These are phyloP conservation scores for Akebia trifoliata DNA, from an alignment of 164 flowering plant genomes.

Conservation along the genomic window DNA sequence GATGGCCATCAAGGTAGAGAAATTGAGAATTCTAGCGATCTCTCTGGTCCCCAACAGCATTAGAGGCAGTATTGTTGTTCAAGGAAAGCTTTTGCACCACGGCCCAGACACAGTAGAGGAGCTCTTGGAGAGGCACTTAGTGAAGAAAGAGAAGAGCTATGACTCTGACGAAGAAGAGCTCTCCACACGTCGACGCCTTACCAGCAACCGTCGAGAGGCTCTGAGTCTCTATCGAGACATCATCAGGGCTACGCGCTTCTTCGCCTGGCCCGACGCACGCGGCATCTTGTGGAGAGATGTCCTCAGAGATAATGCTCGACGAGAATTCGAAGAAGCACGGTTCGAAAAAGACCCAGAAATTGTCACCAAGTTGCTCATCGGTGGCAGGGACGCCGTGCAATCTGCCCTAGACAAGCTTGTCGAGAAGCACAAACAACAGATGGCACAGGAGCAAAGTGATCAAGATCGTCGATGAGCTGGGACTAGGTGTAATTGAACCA, in stretches of 20 bases:
- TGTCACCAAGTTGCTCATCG: slow-evolving; percentile 57
- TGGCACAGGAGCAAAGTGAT: slow-evolving; percentile 40
- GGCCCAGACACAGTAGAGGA: slow-evolving; percentile 89
- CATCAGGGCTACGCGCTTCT: slow-evolving; percentile 65
- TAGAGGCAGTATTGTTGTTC: background rate
- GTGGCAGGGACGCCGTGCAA: slow-evolving; percentile 67
- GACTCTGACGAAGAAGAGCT: slow-evolving; percentile 47
- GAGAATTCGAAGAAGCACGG: slow-evolving; percentile 67
- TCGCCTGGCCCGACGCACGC: slow-evolving; percentile 54
- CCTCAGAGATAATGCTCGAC: slow-evolving; percentile 65
- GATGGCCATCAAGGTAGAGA: slow-evolving; percentile 14
- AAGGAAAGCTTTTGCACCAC: slow-evolving; percentile 35
- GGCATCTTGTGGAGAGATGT: slow-evolving; percentile 72
- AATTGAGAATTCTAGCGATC: slow-evolving; percentile 9
- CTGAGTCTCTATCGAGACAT: slow-evolving; percentile 66
- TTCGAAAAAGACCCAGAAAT: slow-evolving; percentile 74
- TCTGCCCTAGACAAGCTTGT: slow-evolving; percentile 67
- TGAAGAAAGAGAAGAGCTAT: slow-evolving; percentile 33
- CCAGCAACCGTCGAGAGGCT: slow-evolving; percentile 66
- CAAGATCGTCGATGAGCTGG: slow-evolving; percentile 21
- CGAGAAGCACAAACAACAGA: slow-evolving; percentile 67
- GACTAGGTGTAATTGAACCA: background rate
- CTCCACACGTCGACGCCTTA: slow-evolving; percentile 42
- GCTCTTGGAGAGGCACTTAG: slow-evolving; percentile 61
- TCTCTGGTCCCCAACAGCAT: background rate